Base-by-base conservation (phyloP, 176 grass and related monocot genomes). In the Oryza meridionalis region DNA sequence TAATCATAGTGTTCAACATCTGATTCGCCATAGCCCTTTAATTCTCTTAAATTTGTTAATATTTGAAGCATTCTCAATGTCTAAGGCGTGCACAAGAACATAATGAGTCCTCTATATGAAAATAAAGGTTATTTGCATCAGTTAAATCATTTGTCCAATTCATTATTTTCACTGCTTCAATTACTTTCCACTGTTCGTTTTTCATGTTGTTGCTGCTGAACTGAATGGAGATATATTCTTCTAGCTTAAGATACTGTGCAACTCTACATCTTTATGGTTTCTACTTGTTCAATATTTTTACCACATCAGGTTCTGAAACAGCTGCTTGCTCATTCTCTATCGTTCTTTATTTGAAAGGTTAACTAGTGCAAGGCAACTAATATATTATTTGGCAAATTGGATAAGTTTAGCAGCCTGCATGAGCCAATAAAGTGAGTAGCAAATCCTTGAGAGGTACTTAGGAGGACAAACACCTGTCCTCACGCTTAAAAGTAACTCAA, bases 401-500 rank as follows among this genome's bases (percentile, higher is more conserved):
- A 85, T 70, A 85, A 53, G 82, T 2, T 76, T 26, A 84, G 82
- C 62, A 69, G 11, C 25, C 38, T 11, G 9, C 73, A 58, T 75
- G n/a, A 40, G 79, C 82, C 68, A 75, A 58, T 55, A 72, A 81
- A 89, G 71, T 58, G 71, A 53, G 35, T 68, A 55, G 4, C 24
- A 75, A 68, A 61, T 38, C 47, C 45, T 26, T 29, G 10, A 53
- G 65, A 69, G 24, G 50, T 69, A 49, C 74, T 82, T 74, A 68
- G 79, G 88, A 68, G 79, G 88, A 90, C 75, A 87, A 87, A 66
- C 75, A 90, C 88, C 84, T 90, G 88, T 65, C 75, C 80, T 84
- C 51, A 87, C 4, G 32, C 89, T 87, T 84, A 70, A 87, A 91
- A 76, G 85, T 35, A 91, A 90, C 89, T 91, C 81, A 87, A 91